These are phyloP conservation scores for Goffeauzyma gilvescens DNA, from an alignment of 768 basidiomycete genomes.

Conservation along the genomic window DNA sequence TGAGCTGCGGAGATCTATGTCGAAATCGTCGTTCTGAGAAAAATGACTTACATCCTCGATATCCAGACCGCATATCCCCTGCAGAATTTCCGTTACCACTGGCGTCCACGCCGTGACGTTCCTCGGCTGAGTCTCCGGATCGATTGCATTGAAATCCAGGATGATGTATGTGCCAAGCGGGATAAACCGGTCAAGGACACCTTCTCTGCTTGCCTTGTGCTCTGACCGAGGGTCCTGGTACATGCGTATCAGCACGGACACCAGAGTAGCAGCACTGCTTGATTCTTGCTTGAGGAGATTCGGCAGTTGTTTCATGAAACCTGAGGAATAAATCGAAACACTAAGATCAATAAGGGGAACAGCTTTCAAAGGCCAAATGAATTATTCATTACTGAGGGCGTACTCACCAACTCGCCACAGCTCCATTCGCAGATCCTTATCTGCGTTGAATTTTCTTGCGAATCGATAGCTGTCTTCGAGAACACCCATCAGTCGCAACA, in stretches of 20 bases:
- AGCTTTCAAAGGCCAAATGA: not conserved
- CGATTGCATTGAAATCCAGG: conserved; percentile 74
- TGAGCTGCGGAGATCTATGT: too few species aligned
- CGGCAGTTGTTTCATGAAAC: conserved; percentile 98
- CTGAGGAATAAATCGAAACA: conserved; percentile 34
- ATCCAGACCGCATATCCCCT: conserved; percentile 76
- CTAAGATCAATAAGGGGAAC: not conserved
- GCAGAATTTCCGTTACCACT: conserved; percentile 85
- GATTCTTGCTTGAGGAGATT: conserved; percentile 97
- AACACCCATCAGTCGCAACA: conserved; percentile 82
- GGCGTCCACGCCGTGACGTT: conserved; percentile 96
- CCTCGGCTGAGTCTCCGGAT: conserved; percentile 74
- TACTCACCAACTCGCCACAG: conserved; percentile 97
- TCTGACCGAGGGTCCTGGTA: conserved; percentile 78
- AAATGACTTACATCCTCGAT: conserved; percentile 56
- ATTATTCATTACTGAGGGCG: not conserved
- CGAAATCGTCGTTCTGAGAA: too few species aligned
- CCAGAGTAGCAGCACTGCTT: conserved; percentile 82
- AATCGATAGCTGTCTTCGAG: conserved; percentile 96
- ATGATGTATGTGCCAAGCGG: conserved; percentile 67
- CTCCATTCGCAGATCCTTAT: conserved; percentile 87
- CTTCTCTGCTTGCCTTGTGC: conserved; percentile 40
- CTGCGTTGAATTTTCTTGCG: conserved; percentile 90
- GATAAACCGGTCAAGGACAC: conserved; percentile 51
- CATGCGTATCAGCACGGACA: conserved; percentile 80